Evolutionary conservation across 345 rosid genomes (phyloP).

Genomic region (Brassica juncea): DNA sequence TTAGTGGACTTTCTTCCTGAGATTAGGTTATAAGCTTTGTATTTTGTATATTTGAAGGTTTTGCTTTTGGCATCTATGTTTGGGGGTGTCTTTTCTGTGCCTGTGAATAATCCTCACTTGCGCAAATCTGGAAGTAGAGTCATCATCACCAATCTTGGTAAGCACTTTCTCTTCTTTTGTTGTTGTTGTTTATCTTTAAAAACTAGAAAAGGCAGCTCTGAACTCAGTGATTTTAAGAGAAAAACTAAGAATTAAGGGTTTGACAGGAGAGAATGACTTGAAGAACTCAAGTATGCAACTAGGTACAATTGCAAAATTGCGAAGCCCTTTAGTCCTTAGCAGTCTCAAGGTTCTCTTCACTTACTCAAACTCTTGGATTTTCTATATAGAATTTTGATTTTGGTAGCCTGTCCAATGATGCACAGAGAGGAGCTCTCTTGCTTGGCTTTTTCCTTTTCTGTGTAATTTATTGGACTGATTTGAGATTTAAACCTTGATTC

Average conservation of each 20-base stretch:
- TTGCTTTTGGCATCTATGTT: conserved; percentile 58
- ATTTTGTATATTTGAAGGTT: conserved; percentile 19
- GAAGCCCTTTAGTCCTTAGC: conserved; percentile 69
- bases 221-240: background rate
- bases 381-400: background rate
- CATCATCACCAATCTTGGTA: conserved; percentile 71
- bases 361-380: background rate
- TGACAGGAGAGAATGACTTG: conserved; percentile 46
- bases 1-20: background rate
- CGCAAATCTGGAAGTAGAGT: conserved; percentile 86
- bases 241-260: conserved; percentile 53
- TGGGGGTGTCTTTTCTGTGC: conserved; percentile 55
- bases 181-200: background rate
- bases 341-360: conserved; percentile 71
- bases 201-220: background rate
- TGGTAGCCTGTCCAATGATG: conserved; percentile 2
- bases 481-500: conserved; percentile 27
- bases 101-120: conserved; percentile 69
- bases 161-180: background rate
- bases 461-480: conserved; percentile 3
- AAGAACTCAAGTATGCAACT: conserved; percentile 51
- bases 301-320: conserved; percentile 56
- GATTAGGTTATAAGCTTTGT: background rate
- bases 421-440: background rate
- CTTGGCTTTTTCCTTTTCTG: background rate